A percentile compares a stretch with the other conserved stretches of the same genome.
phyloP scores from a whole-genome alignment of 495 filamentous ascomycete genomes.

The Trichoderma parareesei region DNA sequence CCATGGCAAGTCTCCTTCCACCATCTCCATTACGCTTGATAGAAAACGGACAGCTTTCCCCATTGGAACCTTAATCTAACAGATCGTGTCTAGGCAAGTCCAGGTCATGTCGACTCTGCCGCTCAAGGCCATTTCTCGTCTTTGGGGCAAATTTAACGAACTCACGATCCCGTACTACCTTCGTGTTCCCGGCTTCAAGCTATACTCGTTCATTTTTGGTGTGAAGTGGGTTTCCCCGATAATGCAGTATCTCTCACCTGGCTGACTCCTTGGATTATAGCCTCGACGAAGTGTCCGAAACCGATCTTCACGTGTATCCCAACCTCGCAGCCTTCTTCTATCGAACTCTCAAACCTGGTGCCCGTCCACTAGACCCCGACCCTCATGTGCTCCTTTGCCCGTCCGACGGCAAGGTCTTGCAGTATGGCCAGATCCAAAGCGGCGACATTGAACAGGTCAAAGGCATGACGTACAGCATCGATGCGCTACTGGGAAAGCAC shows the following conservation, averaged over 20 bases:
- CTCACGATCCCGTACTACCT: slow-evolving; percentile 83
- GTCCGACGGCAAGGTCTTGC: slow-evolving; percentile 81
- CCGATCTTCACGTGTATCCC: slow-evolving; percentile 78
- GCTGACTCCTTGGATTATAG: slow-evolving; percentile 23
- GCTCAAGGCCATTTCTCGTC: slow-evolving; percentile 81
- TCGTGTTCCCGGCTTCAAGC: slow-evolving; percentile 85
- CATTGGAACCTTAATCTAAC: slow-evolving; percentile 8
- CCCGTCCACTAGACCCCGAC: slow-evolving; percentile 77
- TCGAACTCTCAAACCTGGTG: slow-evolving; percentile 81
- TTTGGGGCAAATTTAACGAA: slow-evolving; percentile 97
- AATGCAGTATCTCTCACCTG: not conserved
- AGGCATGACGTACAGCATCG: slow-evolving; percentile 93
- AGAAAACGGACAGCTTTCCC: not conserved
- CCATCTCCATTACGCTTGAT: not conserved
- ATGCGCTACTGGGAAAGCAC: slow-evolving; percentile 74
- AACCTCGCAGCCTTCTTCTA: slow-evolving; percentile 98
- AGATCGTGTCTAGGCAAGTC: slow-evolving; percentile 56
- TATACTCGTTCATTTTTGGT: slow-evolving; percentile 89
- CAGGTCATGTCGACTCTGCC: slow-evolving; percentile 95
- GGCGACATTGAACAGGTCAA: slow-evolving; percentile 99
- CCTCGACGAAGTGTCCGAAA: slow-evolving; percentile 76
- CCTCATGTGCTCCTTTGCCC: slow-evolving; percentile 73
- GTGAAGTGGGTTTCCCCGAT: slow-evolving; percentile 53
- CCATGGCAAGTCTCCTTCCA: slow-evolving; percentile 59
- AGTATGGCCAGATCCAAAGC: slow-evolving; percentile 83